A percentile compares a stretch with the other conserved stretches of the same genome.
Evolutionary conservation across 768 basidiomycete species (phyloP).

Genomic region (Leccinum pellstonianum): DNA sequence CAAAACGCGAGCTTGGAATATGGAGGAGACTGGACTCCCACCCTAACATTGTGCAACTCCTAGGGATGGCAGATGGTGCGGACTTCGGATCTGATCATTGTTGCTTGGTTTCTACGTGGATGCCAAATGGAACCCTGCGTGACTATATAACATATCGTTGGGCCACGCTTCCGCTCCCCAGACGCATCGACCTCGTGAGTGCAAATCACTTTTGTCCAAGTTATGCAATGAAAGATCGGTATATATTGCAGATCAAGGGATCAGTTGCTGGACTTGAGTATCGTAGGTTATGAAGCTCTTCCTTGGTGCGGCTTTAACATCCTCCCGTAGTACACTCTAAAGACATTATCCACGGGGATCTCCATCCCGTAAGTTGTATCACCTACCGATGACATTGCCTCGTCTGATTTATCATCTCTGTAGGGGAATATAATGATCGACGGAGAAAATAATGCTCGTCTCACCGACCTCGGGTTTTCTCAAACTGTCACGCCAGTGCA

Average conservation of each 20-base stretch:
- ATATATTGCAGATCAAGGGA: slow-evolving; percentile 2
- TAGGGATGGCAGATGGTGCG: too few relatives aligned
- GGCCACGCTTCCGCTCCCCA: not conserved
- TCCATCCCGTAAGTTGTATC: slow-evolving; percentile 7
- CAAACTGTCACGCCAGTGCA: not conserved
- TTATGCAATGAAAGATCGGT: not conserved
- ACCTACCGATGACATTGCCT: too few relatives aligned
- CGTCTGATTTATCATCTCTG: not conserved
- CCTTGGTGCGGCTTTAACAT: not conserved
- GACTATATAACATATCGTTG: too few relatives aligned
- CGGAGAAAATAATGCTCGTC: not conserved
- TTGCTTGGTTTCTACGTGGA: slow-evolving; percentile 11
- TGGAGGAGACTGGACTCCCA: too few relatives aligned
- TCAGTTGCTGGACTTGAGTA: slow-evolving; percentile 3
- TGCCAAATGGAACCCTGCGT: too few relatives aligned
- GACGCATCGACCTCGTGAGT: slow-evolving; percentile 3
- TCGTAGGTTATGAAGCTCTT: not conserved
- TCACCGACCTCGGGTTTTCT: slow-evolving; percentile 9
- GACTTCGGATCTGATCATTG: not conserved
- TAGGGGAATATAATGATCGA: slow-evolving; percentile 10
- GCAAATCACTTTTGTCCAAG: not conserved
- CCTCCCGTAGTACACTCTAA: slow-evolving; percentile 1
- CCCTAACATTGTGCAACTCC: too few relatives aligned
- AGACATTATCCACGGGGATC: slow-evolving; percentile 3
- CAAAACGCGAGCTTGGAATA: too few relatives aligned